Base-by-base conservation (phyloP, 306 rosid species). In the Hippophae rhamnoides region DNA sequence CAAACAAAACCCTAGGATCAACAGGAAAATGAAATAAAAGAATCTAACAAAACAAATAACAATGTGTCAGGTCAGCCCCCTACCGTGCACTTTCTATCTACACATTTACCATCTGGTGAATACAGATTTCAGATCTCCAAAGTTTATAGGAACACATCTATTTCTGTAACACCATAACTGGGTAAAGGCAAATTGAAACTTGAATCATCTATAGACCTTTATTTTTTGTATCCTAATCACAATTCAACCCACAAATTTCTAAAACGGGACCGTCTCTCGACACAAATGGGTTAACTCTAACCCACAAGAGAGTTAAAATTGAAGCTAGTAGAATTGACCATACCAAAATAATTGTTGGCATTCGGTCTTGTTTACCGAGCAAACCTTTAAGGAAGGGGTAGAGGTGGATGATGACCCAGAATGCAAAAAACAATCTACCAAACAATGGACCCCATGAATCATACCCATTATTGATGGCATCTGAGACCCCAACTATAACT, bases 381-480 rank as follows among this genome's bases (percentile, higher is more conserved):
- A 87, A 73, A n/a, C 96, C 93, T 81, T 92, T 92, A 43, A 90
- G 82, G 95, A 90, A 90, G 9, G 98, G 98, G 77, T 90, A 90
- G 52, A 90, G 90, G 65, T 90, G 98, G 74, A 88, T 50, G 65
- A 88, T 84, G 65, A 92, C 96, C 96, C 95, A 92, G 49, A 85
- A 74, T 49, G 95, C 93, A 11, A 92, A 92, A 79, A 92, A 88
- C 55, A 88, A 74, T 79, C 99, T 86, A 46, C 96, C 96, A 14
- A 92, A 92, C 41, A 92, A 85, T 31, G 95, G 96, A 51, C 96
- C 99, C 99, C 99, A 88, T 18, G 99, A 81, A 43, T 92, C 95
- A 11, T 90, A 90, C 42, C 98, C 98, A 41, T 87, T 90, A 66
- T 90, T 90, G 82, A 90, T 90, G 56, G 98, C 92, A 11, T 90